Evolutionary conservation across 148 eudicot genomes (phyloP), one percentile per base, ranked within the genome.

Genomic region (Fagopyrum esculentum): DNA sequence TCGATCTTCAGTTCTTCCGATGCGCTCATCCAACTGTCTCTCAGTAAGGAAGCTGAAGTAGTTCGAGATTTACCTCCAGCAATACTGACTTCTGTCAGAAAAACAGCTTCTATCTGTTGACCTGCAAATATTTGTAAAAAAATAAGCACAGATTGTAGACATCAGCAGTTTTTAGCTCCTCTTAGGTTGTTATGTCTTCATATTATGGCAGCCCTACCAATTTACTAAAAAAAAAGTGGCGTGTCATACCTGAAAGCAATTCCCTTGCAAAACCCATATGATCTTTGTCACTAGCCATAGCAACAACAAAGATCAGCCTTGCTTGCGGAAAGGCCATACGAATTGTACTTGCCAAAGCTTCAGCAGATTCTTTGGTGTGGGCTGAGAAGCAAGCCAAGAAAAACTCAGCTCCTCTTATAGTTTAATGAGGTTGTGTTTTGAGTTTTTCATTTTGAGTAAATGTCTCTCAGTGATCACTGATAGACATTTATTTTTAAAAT

Each of bases 231-330:
- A 22, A 22, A 75, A 61, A 55, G 55, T 26, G 13, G 45, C 44
- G 55, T 30, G 70, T 68, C 47, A 44, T 74, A 90, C 97, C 87
- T 79, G 83, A 82, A 70, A 95, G 82, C 74, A 92, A 80, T 72
- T 84, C 92, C 79, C 80, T 86, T 10, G 98, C 97, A 87, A 95
- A 95, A 71, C 91, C 90, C 35, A 74, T n/a, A 78, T 95, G 97
- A 85, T 89, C 96, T 84, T 95, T 95, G 89, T 95, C 97, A 78
- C 82, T 89, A 45, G 98, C 98, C 97, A 90, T 95, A 45, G 97
- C 93, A 87, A 92, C 94, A 82, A 95, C 90, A 80, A 89, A 84
- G 76, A 82, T 86, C 84, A 92, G 59, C 71, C 76, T 79, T 78
- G 85, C 81, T 44, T 77, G 77, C 16, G 86, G 87, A 78, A 82